Evolutionary conservation across 495 filamentous ascomycete species (phyloP), one percentile per base, ranked within the genome.

Genomic region (Lophiotrema nucula): DNA sequence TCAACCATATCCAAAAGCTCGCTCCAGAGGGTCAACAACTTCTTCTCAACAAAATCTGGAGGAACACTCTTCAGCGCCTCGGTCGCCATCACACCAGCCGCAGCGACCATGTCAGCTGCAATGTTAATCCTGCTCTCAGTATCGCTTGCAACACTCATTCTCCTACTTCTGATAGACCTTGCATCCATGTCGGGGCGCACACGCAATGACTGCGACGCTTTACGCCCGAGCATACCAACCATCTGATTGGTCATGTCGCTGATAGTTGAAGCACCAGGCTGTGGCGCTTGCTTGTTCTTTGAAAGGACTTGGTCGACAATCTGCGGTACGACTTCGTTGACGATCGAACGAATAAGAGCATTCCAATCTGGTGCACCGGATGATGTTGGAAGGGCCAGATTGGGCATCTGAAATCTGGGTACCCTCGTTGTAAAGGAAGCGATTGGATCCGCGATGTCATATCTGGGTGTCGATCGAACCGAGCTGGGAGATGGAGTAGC

Each of bases 1-100:
- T 63, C 59, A n/a, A 58, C 53, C 53, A 58, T 58, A 47, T 63
- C 59, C 47, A 63, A 37, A 4, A 63, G 24, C 33, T 56, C 53
- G 26, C 59, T 63, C 59, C 59, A 63, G 1, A 63, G 27, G 10
- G 53, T 47, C 53, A 58, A 47, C 26, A 63, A 31, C 31, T 63
- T 63, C 59, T 63, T 63, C 47, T 58, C 53, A 5, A 63, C 53
- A 47, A 57, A 56, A 47, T 63, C 46, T 6, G 58, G 58, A 8
- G 58, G 58, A 16, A 55, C 58, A n/a, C 22, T 24, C 27, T 61
- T 61, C 50, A 61, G 35, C 11, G 58, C 58, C 33, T 61, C 58
- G 0, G 58, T 61, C 0, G 58, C 58, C 51, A 61, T 61, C 1
- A 61, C 51, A 43, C 58, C 58, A 6, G 58, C 58, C 12, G 58